phyloP scores from a whole-genome alignment of 129 eudicot genomes.

The Chrysanthemum makinoi region DNA sequence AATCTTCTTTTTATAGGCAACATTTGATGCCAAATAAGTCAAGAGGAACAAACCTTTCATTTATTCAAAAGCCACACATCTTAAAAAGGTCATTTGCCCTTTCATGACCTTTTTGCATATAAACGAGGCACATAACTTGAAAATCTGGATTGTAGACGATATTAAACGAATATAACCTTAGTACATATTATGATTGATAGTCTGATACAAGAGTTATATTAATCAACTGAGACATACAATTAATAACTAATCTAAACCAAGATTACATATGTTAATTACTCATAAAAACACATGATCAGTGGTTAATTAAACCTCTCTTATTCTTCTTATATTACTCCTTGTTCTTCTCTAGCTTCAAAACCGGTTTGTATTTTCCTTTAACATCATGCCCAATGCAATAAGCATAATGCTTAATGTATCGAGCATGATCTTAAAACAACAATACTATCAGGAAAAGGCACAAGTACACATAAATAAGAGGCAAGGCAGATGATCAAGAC shows the following conservation, averaged over 20 bases:
- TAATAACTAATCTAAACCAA: constrained; percentile 13
- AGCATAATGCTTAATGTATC: constrained; percentile 19
- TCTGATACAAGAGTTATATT: constrained; percentile 1
- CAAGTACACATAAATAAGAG: background rate
- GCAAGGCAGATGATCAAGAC: constrained; percentile 19
- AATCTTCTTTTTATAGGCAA: no score
- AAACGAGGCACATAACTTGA: background rate
- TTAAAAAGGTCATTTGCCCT: no score
- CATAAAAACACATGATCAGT: background rate
- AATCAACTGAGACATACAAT: constrained; percentile 21
- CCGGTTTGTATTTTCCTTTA: background rate
- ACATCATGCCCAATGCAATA: constrained; percentile 17
- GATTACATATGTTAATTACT: constrained; percentile 18
- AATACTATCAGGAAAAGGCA: background rate
- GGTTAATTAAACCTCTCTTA: background rate
- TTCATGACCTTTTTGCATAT: background rate
- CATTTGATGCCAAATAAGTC: no score
- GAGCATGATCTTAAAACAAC: constrained; percentile 24
- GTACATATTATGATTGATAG: constrained; percentile 1
- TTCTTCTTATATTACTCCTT: background rate
- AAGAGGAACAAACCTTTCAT: no score
- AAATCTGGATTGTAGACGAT: background rate
- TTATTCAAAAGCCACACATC: no score
- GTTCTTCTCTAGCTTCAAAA: constrained; percentile 6
- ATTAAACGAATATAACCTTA: background rate